Conservation (phyloP, 768 basidiomycete genomes). For the Podaxis pistillaris region DNA sequence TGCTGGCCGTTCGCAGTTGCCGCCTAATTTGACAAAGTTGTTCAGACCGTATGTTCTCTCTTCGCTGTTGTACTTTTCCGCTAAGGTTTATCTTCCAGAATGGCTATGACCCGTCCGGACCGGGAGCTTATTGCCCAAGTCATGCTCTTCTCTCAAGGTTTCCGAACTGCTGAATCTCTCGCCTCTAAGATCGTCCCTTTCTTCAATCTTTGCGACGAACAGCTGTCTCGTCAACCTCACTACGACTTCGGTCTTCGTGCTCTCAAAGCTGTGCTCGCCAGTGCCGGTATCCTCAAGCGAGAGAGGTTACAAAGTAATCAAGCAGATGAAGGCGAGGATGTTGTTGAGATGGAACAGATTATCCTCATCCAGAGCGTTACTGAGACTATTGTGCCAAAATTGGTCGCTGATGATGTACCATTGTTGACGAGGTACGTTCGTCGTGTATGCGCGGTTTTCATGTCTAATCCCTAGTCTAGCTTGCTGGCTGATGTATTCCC, state of each 20-base stretch:
- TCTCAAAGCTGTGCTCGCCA: slow-evolving; percentile 92
- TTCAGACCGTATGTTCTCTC: slow-evolving; percentile 79
- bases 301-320: slow-evolving; percentile 64
- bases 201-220: slow-evolving; percentile 98
- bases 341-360: slow-evolving; percentile 74
- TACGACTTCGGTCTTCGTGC: slow-evolving; percentile 99
- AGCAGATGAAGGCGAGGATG: slow-evolving; percentile 38
- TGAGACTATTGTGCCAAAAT: slow-evolving; percentile 97
- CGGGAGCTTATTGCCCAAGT: slow-evolving; percentile 99
- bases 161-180: slow-evolving; percentile 95
- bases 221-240: slow-evolving; percentile 95
- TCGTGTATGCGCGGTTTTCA: not conserved
- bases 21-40: slow-evolving; percentile 86
- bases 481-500: slow-evolving; percentile 97
- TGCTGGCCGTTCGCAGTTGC: slow-evolving; percentile 90
- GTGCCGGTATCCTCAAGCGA: slow-evolving; percentile 96
- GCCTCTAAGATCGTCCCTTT: slow-evolving; percentile 99
- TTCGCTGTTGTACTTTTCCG: not conserved
- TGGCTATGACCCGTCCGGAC: slow-evolving; percentile 99
- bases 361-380: slow-evolving; percentile 98
- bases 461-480: slow-evolving; percentile 37
- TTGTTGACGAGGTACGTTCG: slow-evolving; percentile 77
- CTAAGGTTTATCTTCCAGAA: slow-evolving; percentile 44
- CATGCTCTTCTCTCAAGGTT: slow-evolving; percentile 99
- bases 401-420: slow-evolving; percentile 96